Base-by-base conservation (phyloP, 2,329 filamentous ascomycete genomes). In the Xylariales sp. region DNA sequence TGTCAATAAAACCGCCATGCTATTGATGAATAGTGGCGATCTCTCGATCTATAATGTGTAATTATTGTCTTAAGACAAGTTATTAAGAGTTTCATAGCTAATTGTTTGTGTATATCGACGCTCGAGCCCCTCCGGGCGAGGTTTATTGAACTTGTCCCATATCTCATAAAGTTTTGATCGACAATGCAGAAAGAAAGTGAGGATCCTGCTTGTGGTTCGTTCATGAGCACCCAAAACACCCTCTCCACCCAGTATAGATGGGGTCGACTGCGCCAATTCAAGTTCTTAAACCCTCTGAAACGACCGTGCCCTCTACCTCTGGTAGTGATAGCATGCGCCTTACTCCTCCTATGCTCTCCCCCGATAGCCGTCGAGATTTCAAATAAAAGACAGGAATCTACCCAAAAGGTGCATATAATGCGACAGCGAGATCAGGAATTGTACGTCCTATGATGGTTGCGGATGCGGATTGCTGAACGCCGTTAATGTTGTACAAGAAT, bases 401-500 rank as follows among this genome's bases (percentile, higher is more conserved):
- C 67, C 69, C 68, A 71, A 67, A 67, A 68, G 49, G 48, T 62
- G 57, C 58, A 58, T 60, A 50, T 52, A 64, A 62, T 58, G 59
- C 32, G 46, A 53, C 64, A 43, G 43, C 16, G 43, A 53, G 52
- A 60, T 71, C 59, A 56, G 45, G 28, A 56, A 62, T 41, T 45
- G 41, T 43, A 66, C 64, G 65, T 68, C 41, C 59, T 58, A 54
- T 64, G 60, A 18, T 55, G 12, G 36, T 36, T 64, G 41, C 49
- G 48, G 64, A 59, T 28, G 56, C 12, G 54, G 56, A 34, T 60
- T 18, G 48, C 54, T 88, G 89, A 69, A 85, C 81, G 55, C 32
- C 18, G 50, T 57, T 32, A n/a, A 48, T 69, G 61, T 69, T 70
- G 65, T 71, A 71, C 67, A 70, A 62, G 39, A 41, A 60, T 64